These are phyloP conservation scores for Aspergillus indologenus DNA, from an alignment of 495 filamentous ascomycete genomes.

Conservation along the genomic window DNA sequence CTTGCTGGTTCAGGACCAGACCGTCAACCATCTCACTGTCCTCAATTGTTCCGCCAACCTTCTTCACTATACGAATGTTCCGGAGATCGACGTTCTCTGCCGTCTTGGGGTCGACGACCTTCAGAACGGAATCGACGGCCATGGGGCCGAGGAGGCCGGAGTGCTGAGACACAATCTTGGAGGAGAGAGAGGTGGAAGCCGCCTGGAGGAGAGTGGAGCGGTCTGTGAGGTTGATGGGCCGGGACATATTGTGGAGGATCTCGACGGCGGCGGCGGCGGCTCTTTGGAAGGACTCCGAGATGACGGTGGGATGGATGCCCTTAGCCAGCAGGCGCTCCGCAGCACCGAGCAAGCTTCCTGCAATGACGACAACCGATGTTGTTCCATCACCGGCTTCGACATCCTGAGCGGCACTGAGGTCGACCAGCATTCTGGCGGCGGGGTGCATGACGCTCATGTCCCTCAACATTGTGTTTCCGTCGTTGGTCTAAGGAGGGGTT, in stretches of 20 bases:
- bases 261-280: slow-evolving; percentile 84
- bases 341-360: slow-evolving; percentile 87
- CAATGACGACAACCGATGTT: slow-evolving; percentile 96
- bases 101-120: slow-evolving; percentile 90
- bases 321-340: slow-evolving; percentile 86
- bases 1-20: slow-evolving; percentile 84
- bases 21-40: slow-evolving; percentile 98
- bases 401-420: slow-evolving; percentile 94
- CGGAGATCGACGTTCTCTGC: slow-evolving; percentile 95
- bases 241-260: slow-evolving; percentile 91
- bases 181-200: slow-evolving; percentile 94
- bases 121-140: slow-evolving; percentile 93
- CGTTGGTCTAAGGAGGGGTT: slow-evolving; percentile 67
- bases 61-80: slow-evolving; percentile 96
- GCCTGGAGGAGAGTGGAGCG: slow-evolving; percentile 89
- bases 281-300: slow-evolving; percentile 95
- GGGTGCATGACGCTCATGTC: slow-evolving; percentile 99
- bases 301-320: slow-evolving; percentile 95
- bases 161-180: slow-evolving; percentile 97
- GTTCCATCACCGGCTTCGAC: slow-evolving; percentile 98
- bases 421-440: slow-evolving; percentile 97
- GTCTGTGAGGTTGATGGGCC: slow-evolving; percentile 86
- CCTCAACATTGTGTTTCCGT: slow-evolving; percentile 97
- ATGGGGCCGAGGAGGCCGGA: slow-evolving; percentile 89
- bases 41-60: slow-evolving; percentile 96